Percentiles rank a stretch among this genome's conserved stretches.
Evolutionary conservation across 2,329 filamentous ascomycete species (phyloP).

Genomic region (Paradendryphiella salina): DNA sequence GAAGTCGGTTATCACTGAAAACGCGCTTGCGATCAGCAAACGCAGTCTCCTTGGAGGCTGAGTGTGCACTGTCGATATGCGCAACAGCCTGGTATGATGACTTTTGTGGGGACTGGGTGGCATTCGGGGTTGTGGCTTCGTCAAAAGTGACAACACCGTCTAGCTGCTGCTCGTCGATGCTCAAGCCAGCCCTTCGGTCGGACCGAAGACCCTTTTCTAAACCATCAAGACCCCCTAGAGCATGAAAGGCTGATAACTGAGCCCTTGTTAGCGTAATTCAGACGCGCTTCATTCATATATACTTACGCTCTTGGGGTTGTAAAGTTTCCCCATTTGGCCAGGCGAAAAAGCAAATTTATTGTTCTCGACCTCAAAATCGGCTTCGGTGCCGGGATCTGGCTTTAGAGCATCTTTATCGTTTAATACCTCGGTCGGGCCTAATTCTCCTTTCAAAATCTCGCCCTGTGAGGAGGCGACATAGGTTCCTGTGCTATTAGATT

Average conservation of each 20-base stretch:
- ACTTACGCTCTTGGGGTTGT: slow-evolving; percentile 76
- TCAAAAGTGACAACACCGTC: slow-evolving; percentile 71
- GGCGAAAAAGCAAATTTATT: slow-evolving; percentile 85
- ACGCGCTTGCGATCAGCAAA: slow-evolving; percentile 69
- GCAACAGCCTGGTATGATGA: slow-evolving; percentile 15
- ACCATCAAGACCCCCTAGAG: slow-evolving; percentile 71
- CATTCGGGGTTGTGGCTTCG: slow-evolving; percentile 54
- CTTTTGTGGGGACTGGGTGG: slow-evolving; percentile 25
- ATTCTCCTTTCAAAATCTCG: slow-evolving; percentile 47
- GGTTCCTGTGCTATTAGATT: slow-evolving; percentile 61
- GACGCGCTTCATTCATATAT: background rate
- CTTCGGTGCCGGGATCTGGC: slow-evolving; percentile 70
- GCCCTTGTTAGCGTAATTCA: background rate
- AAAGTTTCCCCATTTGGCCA: slow-evolving; percentile 77
- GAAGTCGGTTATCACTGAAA: slow-evolving; percentile 70
- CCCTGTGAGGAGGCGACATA: slow-evolving; percentile 56
- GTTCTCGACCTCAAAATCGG: slow-evolving; percentile 69
- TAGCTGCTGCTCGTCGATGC: slow-evolving; percentile 67
- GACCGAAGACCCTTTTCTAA: slow-evolving; percentile 74
- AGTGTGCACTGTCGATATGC: slow-evolving; percentile 26
- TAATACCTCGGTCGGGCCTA: slow-evolving; percentile 58
- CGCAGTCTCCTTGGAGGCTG: slow-evolving; percentile 33
- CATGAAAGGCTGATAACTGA: slow-evolving; percentile 63
- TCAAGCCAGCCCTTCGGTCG: slow-evolving; percentile 66
- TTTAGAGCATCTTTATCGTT: slow-evolving; percentile 70